Percentiles rank a stretch among this genome's conserved stretches.
Conservation (phyloP, 2,329 filamentous ascomycete species). For the Phaeophleospora eucalypticola region DNA sequence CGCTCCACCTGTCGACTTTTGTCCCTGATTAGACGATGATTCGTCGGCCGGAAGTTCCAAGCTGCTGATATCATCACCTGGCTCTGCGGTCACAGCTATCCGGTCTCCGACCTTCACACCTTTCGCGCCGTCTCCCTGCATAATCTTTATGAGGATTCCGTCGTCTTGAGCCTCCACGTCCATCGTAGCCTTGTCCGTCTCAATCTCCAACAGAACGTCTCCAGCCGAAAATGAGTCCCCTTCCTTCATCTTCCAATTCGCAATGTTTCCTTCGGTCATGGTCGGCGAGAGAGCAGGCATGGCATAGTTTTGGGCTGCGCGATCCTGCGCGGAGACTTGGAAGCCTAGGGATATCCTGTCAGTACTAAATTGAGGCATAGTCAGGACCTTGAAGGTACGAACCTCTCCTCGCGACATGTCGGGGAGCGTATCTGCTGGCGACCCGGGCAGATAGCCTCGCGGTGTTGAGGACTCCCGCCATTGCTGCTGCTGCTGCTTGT, state of each 20-base stretch:
- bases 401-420: slow-evolving; percentile 25
- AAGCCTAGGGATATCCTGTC: slow-evolving; percentile 23
- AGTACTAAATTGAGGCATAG: slow-evolving; percentile 3
- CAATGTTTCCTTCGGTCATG: slow-evolving; percentile 90
- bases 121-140: slow-evolving; percentile 69
- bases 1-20: slow-evolving; percentile 10
- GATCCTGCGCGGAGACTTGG: slow-evolving; percentile 29
- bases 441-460: slow-evolving; percentile 28
- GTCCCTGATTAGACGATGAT: slow-evolving; percentile 25
- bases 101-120: slow-evolving; percentile 70
- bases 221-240: slow-evolving; percentile 77
- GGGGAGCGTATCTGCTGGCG: slow-evolving; percentile 26
- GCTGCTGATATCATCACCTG: slow-evolving; percentile 70
- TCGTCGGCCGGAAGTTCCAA: slow-evolving; percentile 73
- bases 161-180: slow-evolving; percentile 92
- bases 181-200: slow-evolving; percentile 93
- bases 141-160: slow-evolving; percentile 79
- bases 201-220: slow-evolving; percentile 85
- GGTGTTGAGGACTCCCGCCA: slow-evolving; percentile 29
- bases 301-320: slow-evolving; percentile 79
- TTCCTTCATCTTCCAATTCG: slow-evolving; percentile 81
- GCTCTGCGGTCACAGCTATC: slow-evolving; percentile 78
- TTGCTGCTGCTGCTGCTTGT: slow-evolving; percentile 13
- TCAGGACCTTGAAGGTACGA: slow-evolving; percentile 6
- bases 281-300: slow-evolving; percentile 91